Percentiles rank a stretch among this genome's conserved stretches.
phyloP scores from a whole-genome alignment of 208 protist genomes.

The Trichomonas gallinae region DNA sequence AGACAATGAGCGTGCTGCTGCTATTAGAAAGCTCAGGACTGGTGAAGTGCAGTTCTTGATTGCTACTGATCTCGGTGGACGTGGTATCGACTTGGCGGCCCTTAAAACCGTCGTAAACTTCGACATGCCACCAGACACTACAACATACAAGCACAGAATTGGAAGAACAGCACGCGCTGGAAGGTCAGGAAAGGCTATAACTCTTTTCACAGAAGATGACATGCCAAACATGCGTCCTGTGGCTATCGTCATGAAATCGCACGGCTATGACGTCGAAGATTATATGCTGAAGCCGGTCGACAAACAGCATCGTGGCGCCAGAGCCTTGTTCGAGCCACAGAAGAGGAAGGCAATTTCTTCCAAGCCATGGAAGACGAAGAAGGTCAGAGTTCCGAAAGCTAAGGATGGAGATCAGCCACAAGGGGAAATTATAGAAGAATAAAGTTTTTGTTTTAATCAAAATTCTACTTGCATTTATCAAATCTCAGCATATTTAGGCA shows the following conservation, averaged over 20 bases:
- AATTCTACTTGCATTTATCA: no score
- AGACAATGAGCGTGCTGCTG: not conserved
- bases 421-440: no score
- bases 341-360: not conserved
- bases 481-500: no score
- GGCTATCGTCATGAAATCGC: not conserved
- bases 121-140: slow-evolving; percentile 42
- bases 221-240: not conserved
- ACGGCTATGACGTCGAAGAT: not conserved
- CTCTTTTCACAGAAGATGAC: slow-evolving; percentile 30
- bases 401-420: not conserved
- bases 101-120: slow-evolving; percentile 53
- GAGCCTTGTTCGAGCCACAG: not conserved
- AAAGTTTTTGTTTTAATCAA: no score
- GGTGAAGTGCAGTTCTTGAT: not conserved
- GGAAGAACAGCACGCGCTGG: slow-evolving; percentile 42
- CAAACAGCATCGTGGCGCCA: not conserved
- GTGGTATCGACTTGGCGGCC: slow-evolving; percentile 51
- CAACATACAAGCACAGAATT: slow-evolving; percentile 49
- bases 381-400: not conserved
- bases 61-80: slow-evolving; percentile 1
- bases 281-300: not conserved
- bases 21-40: not conserved
- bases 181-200: slow-evolving; percentile 41
- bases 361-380: not conserved